phyloP scores from a whole-genome alignment of 2,329 filamentous ascomycete genomes.

The Colletotrichum zoysiae region DNA sequence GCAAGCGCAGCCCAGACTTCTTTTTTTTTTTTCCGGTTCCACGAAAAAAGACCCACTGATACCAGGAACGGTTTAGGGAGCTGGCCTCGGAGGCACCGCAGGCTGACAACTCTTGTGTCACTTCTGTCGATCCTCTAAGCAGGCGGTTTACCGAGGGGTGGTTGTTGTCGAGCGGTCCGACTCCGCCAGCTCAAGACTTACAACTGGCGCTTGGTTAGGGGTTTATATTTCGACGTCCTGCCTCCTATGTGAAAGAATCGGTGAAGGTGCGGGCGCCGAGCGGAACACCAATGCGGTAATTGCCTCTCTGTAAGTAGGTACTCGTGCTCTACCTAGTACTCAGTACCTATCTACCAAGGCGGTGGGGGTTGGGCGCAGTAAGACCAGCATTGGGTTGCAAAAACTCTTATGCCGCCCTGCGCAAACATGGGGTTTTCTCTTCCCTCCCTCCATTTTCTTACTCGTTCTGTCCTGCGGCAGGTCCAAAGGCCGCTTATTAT shows the following conservation, averaged over 20 bases:
- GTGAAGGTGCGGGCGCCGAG: slow-evolving; percentile 16
- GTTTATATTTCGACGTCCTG: slow-evolving; percentile 7
- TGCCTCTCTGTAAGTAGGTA: neutral
- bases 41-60: slow-evolving; percentile 33
- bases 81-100: neutral
- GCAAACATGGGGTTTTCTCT: neutral
- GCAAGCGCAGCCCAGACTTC: slow-evolving; percentile 15
- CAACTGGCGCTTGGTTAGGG: neutral
- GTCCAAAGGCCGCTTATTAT: slow-evolving; percentile 12
- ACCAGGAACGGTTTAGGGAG: slow-evolving; percentile 29
- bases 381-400: slow-evolving; percentile 15
- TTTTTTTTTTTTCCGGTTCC: slow-evolving; percentile 18
- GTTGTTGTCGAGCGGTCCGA: neutral
- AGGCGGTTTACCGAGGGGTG: neutral
- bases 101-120: slow-evolving; percentile 4
- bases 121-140: neutral
- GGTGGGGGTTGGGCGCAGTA: slow-evolving; percentile 35
- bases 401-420: neutral
- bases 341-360: neutral
- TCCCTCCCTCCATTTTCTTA: neutral
- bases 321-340: neutral
- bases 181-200: neutral
- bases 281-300: slow-evolving; percentile 1
- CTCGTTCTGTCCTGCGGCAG: slow-evolving; percentile 3
- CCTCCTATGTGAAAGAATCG: slow-evolving; percentile 33